Percentiles rank a stretch among this genome's conserved stretches.
These are phyloP conservation scores for Talaromyces trachyspermus DNA, from an alignment of 495 filamentous ascomycete species.

Conservation along the genomic window DNA sequence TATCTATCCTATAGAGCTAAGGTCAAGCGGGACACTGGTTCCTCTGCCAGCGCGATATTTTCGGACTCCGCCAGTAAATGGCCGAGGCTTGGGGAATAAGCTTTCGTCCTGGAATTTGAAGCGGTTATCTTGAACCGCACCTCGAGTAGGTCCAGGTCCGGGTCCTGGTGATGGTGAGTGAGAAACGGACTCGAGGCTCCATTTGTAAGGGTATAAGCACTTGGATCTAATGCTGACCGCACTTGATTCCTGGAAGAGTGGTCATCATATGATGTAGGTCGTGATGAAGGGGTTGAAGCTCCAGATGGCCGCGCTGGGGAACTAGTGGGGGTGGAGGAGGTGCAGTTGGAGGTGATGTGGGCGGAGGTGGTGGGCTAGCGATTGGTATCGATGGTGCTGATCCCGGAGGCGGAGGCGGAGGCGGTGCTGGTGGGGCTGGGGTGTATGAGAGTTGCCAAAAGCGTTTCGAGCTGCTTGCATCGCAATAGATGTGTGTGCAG, in stretches of 20 bases:
- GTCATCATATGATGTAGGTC: slow-evolving; percentile 25
- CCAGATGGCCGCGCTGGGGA: slow-evolving; percentile 46
- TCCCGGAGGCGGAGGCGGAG: slow-evolving; percentile 43
- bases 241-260: slow-evolving; percentile 32
- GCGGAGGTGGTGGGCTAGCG: slow-evolving; percentile 36
- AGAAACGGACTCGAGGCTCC: slow-evolving; percentile 33
- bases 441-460: slow-evolving; percentile 44
- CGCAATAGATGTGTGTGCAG: slow-evolving; percentile 28
- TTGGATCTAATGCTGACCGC: slow-evolving; percentile 62
- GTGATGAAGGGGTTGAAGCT: slow-evolving; percentile 37
- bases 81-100: slow-evolving; percentile 75
- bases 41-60: slow-evolving; percentile 85
- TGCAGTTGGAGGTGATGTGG: slow-evolving; percentile 33
- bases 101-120: slow-evolving; percentile 84
- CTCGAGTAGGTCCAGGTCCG: slow-evolving; percentile 21
- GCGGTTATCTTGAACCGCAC: slow-evolving; percentile 62
- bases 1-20: slow-evolving; percentile 33
- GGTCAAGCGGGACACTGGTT: slow-evolving; percentile 87
- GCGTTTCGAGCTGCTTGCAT: slow-evolving; percentile 43
- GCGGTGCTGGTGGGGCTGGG: slow-evolving; percentile 44
- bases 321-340: slow-evolving; percentile 36
- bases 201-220: slow-evolving; percentile 66
- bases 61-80: slow-evolving; percentile 62
- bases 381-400: slow-evolving; percentile 44
- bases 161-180: slow-evolving; percentile 30